Percentiles rank a stretch among this genome's conserved stretches.
Evolutionary conservation across 306 rosid genomes (phyloP).

Genomic region (Castanea crenata): DNA sequence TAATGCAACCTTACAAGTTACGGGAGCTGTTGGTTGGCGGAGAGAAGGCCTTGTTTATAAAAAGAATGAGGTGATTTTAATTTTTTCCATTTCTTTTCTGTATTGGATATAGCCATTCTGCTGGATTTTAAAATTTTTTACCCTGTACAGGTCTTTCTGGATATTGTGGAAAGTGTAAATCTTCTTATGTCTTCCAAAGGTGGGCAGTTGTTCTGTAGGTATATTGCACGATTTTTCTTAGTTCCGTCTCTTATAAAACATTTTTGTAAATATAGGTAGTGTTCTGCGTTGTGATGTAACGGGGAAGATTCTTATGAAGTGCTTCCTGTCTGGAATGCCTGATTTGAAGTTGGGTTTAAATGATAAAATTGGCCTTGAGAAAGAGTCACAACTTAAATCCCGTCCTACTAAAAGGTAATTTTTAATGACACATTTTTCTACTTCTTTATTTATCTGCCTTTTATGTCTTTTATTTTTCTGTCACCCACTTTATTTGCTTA

Average conservation of each 20-base stretch:
- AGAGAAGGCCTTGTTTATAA: constrained; percentile 91
- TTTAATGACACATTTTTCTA: constrained; percentile 17
- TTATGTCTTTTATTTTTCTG: constrained; percentile 10
- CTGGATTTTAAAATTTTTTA: constrained; percentile 6
- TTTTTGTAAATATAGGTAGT: constrained; percentile 54
- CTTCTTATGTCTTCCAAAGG: constrained; percentile 97
- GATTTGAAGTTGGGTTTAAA: constrained; percentile 92
- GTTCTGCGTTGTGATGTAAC: constrained; percentile 92
- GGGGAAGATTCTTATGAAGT: constrained; percentile 92
- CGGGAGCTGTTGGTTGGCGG: constrained; percentile 97
- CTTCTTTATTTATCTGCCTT: background rate
- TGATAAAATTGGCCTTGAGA: constrained; percentile 98
- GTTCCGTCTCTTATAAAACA: constrained; percentile 23
- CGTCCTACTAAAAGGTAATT: constrained; percentile 84
- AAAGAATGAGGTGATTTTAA: constrained; percentile 68
- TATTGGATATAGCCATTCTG: constrained; percentile 4
- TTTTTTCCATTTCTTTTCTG: constrained; percentile 1
- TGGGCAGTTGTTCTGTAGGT: constrained; percentile 31
- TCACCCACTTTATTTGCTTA: background rate
- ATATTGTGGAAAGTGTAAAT: constrained; percentile 90
- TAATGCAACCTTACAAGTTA: constrained; percentile 93
- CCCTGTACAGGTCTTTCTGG: constrained; percentile 74
- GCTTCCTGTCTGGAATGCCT: constrained; percentile 98
- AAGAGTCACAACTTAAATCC: constrained; percentile 81
- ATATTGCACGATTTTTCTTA: background rate